Evolutionary conservation across 805 yeast genomes (phyloP).

Genomic region (Wickerhamomyces queroliae): DNA sequence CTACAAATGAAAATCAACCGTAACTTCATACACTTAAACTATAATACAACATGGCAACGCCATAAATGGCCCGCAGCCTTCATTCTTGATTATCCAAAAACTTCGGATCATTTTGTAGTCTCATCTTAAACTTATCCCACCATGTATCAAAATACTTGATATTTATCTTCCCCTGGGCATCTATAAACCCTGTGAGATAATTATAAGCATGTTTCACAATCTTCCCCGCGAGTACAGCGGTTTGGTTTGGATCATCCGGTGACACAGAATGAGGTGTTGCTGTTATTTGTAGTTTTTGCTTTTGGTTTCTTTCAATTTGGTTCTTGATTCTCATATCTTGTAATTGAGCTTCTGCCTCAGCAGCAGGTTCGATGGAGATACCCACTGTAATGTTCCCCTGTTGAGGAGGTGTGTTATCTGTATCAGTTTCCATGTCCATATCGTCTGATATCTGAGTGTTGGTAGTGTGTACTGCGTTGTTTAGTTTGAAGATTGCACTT

Average conservation of each 20-base stretch:
- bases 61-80: background rate
- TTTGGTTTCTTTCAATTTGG: no score
- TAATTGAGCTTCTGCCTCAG: conserved; percentile 56
- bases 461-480: conserved; percentile 27
- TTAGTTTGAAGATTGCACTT: conserved; percentile 85
- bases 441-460: conserved; percentile 42
- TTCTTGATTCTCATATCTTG: no score
- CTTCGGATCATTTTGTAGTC: conserved; percentile 74
- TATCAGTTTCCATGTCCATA: conserved; percentile 45
- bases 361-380: conserved; percentile 81
- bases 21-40: no score
- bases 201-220: conserved; percentile 92
- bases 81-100: conserved; percentile 48
- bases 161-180: conserved; percentile 72
- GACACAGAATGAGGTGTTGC: conserved; percentile 21
- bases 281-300: conserved; percentile 13
- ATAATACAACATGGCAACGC: no score
- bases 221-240: conserved; percentile 72
- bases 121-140: conserved; percentile 88
- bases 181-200: conserved; percentile 82
- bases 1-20: no score
- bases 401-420: conserved; percentile 19
- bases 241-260: conserved; percentile 32
- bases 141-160: conserved; percentile 86
- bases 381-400: conserved; percentile 52